Percentiles rank a stretch among this genome's conserved stretches.
Evolutionary conservation across 2,329 filamentous ascomycete genomes (phyloP).

Genomic region (Diaporthe vexans): DNA sequence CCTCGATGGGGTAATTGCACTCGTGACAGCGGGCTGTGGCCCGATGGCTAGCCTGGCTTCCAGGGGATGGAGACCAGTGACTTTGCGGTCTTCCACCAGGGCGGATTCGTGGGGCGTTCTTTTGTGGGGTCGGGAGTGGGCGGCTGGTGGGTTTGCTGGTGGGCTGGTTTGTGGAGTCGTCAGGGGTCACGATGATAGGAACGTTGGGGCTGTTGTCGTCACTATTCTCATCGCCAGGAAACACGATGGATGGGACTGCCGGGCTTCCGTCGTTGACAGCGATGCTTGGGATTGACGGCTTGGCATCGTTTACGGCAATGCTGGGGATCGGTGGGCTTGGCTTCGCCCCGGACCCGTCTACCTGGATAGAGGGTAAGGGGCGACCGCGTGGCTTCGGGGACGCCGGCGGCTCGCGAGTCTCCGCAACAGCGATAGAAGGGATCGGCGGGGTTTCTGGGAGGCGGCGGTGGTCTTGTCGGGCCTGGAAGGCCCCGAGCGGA

Average conservation of each 20-base stretch:
- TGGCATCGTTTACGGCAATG: constrained; percentile 60
- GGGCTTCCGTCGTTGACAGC: constrained; percentile 56
- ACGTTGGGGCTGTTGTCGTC: constrained; percentile 48
- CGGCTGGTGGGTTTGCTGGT: constrained; percentile 51
- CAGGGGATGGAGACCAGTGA: constrained; percentile 71
- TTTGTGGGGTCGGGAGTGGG: constrained; percentile 64
- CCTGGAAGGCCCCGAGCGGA: constrained; percentile 43
- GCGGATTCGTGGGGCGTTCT: constrained; percentile 50
- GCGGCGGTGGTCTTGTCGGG: constrained; percentile 48
- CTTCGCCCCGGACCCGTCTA: constrained; percentile 54
- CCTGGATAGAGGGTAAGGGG: constrained; percentile 59
- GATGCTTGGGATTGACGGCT: constrained; percentile 62
- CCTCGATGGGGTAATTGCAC: constrained; percentile 87
- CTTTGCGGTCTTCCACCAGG: constrained; percentile 59
- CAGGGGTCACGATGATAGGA: constrained; percentile 62
- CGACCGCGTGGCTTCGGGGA: constrained; percentile 53
- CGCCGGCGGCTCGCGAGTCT: constrained; percentile 57
- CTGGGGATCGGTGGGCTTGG: constrained; percentile 60
- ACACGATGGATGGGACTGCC: constrained; percentile 58
- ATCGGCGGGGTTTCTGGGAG: constrained; percentile 54
- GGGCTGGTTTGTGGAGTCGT: constrained; percentile 51
- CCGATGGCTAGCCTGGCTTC: constrained; percentile 58
- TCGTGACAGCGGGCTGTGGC: constrained; percentile 84
- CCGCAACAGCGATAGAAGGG: constrained; percentile 69
- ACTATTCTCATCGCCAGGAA: constrained; percentile 51